Conservation (phyloP, 768 basidiomycete genomes). For the Rickenella mellea region DNA sequence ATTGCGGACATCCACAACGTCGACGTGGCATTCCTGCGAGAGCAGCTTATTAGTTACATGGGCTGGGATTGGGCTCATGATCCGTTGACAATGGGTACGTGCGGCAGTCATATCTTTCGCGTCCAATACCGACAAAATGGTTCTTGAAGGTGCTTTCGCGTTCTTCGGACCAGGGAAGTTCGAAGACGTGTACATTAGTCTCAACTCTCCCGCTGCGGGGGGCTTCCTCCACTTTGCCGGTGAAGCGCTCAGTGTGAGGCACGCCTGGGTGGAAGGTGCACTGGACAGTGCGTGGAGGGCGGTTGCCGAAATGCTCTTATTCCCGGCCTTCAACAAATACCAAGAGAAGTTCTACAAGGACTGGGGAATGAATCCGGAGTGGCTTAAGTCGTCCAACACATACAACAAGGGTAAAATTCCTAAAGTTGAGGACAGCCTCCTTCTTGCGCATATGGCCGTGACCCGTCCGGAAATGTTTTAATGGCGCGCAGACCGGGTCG, state of each 20-base stretch:
- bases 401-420: too few relatives aligned
- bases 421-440: too few relatives aligned
- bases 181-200: constrained; percentile 18
- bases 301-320: constrained; percentile 14
- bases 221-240: constrained; percentile 26
- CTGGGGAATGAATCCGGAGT: constrained; percentile 24
- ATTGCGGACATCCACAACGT: constrained; percentile 21
- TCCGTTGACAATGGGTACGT: constrained; percentile 24
- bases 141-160: constrained; percentile 27
- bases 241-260: constrained; percentile 27
- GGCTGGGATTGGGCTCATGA: constrained; percentile 26
- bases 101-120: not conserved
- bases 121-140: not conserved
- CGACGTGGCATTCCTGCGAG: constrained; percentile 6
- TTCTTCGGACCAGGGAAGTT: constrained; percentile 32
- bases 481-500: too few relatives aligned
- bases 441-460: too few relatives aligned
- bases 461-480: too few relatives aligned
- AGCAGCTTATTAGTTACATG: constrained; percentile 14
- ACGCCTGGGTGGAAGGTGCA: constrained; percentile 30
- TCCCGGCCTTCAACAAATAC: constrained; percentile 4
- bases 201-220: constrained; percentile 21
- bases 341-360: constrained; percentile 12
- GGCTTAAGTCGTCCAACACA: too few relatives aligned
- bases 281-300: constrained; percentile 28